These are phyloP conservation scores for Calocybe cyanea DNA, from an alignment of 768 basidiomycete species.

Conservation along the genomic window DNA sequence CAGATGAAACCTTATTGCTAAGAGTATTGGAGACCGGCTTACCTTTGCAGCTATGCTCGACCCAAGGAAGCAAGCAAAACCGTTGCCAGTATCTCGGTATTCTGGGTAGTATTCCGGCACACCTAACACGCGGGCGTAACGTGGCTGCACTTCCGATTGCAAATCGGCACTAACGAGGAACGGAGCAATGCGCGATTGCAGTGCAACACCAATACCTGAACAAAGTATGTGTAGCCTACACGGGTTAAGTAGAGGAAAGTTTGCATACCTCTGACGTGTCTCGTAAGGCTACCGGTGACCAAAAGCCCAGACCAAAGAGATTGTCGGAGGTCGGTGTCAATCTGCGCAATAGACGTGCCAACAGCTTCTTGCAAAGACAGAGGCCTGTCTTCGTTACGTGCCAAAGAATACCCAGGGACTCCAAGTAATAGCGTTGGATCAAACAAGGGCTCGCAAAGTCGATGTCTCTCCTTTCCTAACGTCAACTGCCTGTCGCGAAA, in stretches of 20 bases:
- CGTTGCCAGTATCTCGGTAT: conserved; percentile 82
- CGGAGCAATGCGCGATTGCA: conserved; percentile 67
- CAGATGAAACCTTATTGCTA: neutral
- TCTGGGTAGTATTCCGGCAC: conserved; percentile 92
- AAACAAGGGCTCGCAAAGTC: conserved; percentile 89
- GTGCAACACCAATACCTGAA: conserved; percentile 59
- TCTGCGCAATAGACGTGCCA: conserved; percentile 54
- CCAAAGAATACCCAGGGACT: conserved; percentile 22
- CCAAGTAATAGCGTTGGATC: conserved; percentile 58
- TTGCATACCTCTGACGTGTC: conserved; percentile 64
- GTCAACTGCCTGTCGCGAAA: conserved; percentile 71
- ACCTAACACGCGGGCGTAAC: conserved; percentile 53
- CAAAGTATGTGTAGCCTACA: neutral
- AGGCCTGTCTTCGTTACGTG: conserved; percentile 23
- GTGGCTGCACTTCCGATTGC: conserved; percentile 70
- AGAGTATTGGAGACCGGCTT: conserved; percentile 2
- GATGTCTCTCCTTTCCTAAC: conserved; percentile 83
- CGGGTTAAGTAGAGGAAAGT: neutral
- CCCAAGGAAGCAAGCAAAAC: conserved; percentile 77
- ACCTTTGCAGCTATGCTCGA: conserved; percentile 86
- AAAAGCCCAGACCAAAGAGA: conserved; percentile 77
- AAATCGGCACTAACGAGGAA: conserved; percentile 62
- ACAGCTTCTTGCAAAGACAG: conserved; percentile 65
- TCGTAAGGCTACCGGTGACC: conserved; percentile 75
- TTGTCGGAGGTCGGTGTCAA: conserved; percentile 63